Percentiles rank a stretch among this genome's conserved stretches.
Evolutionary conservation across 176 grass and related monocot species (phyloP).

Genomic region (Oryza punctata): DNA sequence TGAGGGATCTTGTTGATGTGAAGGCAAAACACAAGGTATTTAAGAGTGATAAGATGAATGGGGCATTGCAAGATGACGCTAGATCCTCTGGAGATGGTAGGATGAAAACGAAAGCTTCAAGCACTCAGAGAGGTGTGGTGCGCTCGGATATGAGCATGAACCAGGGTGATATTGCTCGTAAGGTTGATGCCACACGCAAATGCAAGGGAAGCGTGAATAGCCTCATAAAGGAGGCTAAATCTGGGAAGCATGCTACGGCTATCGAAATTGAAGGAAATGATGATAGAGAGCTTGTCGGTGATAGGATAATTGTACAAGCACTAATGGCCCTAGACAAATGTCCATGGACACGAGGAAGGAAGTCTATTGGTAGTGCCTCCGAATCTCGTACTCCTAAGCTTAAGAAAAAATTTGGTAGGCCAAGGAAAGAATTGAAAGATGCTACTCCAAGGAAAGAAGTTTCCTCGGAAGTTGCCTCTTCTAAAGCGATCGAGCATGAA

Average conservation of each 20-base stretch:
- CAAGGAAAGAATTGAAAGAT: constrained; percentile 4
- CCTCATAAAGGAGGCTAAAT: neutral
- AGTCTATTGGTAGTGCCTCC: constrained; percentile 34
- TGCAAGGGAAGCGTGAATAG: constrained; percentile 7
- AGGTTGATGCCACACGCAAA: neutral
- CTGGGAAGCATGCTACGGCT: constrained; percentile 5
- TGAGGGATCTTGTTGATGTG: constrained; percentile 7
- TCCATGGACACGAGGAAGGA: constrained; percentile 52
- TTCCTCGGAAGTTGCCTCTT: neutral
- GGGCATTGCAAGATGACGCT: neutral
- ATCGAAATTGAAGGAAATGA: constrained; percentile 19
- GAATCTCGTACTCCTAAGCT: constrained; percentile 25
- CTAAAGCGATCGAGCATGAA: neutral
- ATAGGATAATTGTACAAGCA: constrained; percentile 47
- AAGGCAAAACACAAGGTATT: constrained; percentile 27
- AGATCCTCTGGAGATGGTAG: neutral
- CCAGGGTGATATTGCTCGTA: constrained; percentile 4
- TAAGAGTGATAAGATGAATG: constrained; percentile 19
- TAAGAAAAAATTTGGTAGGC: constrained; percentile 17
- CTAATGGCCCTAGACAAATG: constrained; percentile 53
- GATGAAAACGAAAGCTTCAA: constrained; percentile 4
- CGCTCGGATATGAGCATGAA: constrained; percentile 6
- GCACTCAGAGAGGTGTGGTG: neutral
- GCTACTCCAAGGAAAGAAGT: constrained; percentile 10
- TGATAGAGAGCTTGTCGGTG: constrained; percentile 2